Base-by-base conservation (phyloP, 345 rosid species). In the Mallotus nudiflorus region DNA sequence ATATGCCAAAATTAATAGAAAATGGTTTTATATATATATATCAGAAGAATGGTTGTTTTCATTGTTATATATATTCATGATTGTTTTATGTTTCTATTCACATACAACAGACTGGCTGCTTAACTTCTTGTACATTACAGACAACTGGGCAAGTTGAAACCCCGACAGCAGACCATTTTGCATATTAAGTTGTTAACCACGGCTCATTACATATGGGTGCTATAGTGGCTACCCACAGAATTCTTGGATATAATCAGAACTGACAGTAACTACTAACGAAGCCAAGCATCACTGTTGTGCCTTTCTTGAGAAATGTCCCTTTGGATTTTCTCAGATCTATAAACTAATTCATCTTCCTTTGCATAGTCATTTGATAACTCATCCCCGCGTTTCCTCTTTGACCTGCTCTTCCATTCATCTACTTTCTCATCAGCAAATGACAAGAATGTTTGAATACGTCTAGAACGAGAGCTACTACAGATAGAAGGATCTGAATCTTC, bases 341-440 rank as follows among this genome's bases (percentile, higher is more conserved):
- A 67, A 0, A 42, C 56, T 1, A 70, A 70, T 56, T 55, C 62
- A 42, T 64, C 66, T 60, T 78, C 83, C 0, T 39, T 29, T 13
- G n/a, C 44, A 44, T 35, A 69, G 42, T 48, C 66, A 56, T 66
- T 59, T 22, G 78, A 7, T 18, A 83, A 70, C 62, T 28, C 81
- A n/a, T 82, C 77, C 28, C 39, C 80, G 0, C 89, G 82, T 74
- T 93, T 90, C 59, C 98, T 85, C 77, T 93, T 91, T 13, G 79
- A 71, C 60, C 66, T 80, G 71, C 82, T 82, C 77, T 70, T 78
- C 20, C 75, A 27, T 28, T 67, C 78, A 0, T 85, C 90, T 16
- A 68, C 91, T 75, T 85, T 91, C 42, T 81, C 89, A 70, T 93
- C 97, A 13, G 65, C 83, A 46, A 87, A 88, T 40, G 96, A 80